Evolutionary conservation across 2,329 filamentous ascomycete genomes (phyloP).

Genomic region (Fusarium vanettenii): DNA sequence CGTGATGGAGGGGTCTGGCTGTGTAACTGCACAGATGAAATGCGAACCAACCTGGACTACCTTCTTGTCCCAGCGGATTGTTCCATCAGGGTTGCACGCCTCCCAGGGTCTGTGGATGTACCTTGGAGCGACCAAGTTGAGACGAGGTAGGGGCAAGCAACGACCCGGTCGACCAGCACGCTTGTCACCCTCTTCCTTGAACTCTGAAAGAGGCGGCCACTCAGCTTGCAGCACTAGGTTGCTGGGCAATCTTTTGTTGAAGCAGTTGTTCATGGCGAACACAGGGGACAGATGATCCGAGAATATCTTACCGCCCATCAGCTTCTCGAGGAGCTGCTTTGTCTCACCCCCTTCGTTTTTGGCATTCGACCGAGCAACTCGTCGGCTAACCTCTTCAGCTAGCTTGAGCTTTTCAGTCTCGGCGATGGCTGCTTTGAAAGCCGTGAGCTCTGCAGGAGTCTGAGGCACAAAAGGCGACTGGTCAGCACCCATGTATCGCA

Average conservation of each 20-base stretch:
- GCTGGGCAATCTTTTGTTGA: constrained; percentile 40
- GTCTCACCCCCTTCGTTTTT: constrained; percentile 18
- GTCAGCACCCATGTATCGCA: constrained; percentile 50
- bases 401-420: constrained; percentile 43
- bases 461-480: constrained; percentile 53
- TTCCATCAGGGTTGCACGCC: constrained; percentile 35
- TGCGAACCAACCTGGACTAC: constrained; percentile 34
- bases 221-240: constrained; percentile 31
- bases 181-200: constrained; percentile 51
- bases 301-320: constrained; percentile 45
- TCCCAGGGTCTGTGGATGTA: constrained; percentile 11
- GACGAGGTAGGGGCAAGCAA: constrained; percentile 49
- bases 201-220: constrained; percentile 51
- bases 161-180: constrained; percentile 40
- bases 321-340: constrained; percentile 11
- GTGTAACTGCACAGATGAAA: constrained; percentile 36
- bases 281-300: constrained; percentile 48
- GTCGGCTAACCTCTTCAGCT: constrained; percentile 37
- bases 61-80: constrained; percentile 44
- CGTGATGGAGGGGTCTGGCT: not conserved
- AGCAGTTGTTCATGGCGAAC: constrained; percentile 49
- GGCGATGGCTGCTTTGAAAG: constrained; percentile 46
- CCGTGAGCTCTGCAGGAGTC: constrained; percentile 48
- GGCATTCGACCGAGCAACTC: constrained; percentile 32
- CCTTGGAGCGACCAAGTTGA: constrained; percentile 32